These are phyloP conservation scores for Suhomyces sp. DNA, from an alignment of 805 yeast genomes.

Conservation along the genomic window DNA sequence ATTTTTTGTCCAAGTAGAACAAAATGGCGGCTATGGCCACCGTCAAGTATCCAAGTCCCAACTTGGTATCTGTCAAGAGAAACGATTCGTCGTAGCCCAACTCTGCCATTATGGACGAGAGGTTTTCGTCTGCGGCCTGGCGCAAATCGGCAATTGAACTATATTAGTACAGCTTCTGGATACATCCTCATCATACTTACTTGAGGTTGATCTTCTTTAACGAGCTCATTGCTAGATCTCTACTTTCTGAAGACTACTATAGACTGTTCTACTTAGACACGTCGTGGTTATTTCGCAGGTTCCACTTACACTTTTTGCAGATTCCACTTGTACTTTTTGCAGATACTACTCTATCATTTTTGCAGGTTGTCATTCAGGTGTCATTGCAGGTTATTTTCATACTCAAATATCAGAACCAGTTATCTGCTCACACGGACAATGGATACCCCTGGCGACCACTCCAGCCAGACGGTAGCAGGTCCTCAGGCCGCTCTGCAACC, in stretches of 20 bases:
- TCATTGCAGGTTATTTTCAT: no score
- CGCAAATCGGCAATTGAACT: conserved; percentile 49
- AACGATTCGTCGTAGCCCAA: conserved; percentile 51
- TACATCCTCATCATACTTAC: conserved; percentile 22
- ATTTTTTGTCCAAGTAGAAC: conserved; percentile 49
- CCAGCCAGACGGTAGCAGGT: background rate
- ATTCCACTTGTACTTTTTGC: background rate
- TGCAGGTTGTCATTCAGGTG: no score
- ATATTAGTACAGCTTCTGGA: conserved; percentile 7
- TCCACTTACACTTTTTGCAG: background rate
- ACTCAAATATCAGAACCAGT: no score
- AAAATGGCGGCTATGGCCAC: conserved; percentile 45
- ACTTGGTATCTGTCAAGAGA: conserved; percentile 41
- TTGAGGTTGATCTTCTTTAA: conserved; percentile 24
- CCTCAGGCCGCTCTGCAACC: background rate
- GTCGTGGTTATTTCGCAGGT: background rate
- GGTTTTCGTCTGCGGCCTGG: conserved; percentile 48
- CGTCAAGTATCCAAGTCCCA: conserved; percentile 48
- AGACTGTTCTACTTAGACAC: background rate
- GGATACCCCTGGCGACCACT: background rate
- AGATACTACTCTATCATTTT: background rate
- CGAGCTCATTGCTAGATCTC: background rate
- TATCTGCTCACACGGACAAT: background rate
- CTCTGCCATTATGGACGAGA: conserved; percentile 38
- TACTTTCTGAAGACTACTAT: background rate